Evolutionary conservation across 805 yeast genomes (phyloP), one percentile per base, ranked within the genome.

Genomic region (Spathaspora boniae): DNA sequence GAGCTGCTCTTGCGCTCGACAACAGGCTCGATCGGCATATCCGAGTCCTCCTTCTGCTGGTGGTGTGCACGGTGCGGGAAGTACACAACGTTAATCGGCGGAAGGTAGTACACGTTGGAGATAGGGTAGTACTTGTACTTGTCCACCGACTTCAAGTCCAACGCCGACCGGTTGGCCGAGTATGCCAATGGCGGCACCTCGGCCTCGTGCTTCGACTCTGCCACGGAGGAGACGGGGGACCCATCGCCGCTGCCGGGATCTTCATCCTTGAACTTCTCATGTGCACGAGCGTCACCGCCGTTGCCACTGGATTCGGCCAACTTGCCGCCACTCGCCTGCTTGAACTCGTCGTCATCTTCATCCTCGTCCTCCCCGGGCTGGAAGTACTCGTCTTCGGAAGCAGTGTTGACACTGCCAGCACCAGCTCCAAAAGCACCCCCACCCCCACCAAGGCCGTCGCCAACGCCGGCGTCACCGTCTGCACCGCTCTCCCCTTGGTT

Each of bases 1-100:
- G 14, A 9, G 21, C 15, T 16, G 34, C 22, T 11, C n/a, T 22
- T 22, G 25, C 25, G 34, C 20, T 36, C 37, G 8, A 33, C 36
- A n/a, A 38, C 43, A 8, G 40, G 33, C 24, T 40, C 37, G 3
- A 43, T 35, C 14, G 40, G 47, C 9, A 38, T 28, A n/a, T 31
- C 39, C 17, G 28, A 20, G 9, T 31, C 35, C 34, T 46, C 33
- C 31, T 31, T 24, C 33, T 44, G 41, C 15, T 29, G 23, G 27
- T 45, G 78, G 44, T 75, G 78, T 5, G 70, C 77, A 4, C 76
- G 62, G 46, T 73, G 79, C 1, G 79, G 79, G 38, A 74, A 68
- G 46, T 74, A 74, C 5, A 73, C 78, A 29, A 68, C 76, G 47
- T 73, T 74, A 25, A 74, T 72, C 2, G 79, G 79, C 5, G 77